A percentile compares a stretch with the other conserved stretches of the same genome.
Evolutionary conservation across 768 basidiomycete genomes (phyloP).

Genomic region (Leucocoprinus birnbaumii): DNA sequence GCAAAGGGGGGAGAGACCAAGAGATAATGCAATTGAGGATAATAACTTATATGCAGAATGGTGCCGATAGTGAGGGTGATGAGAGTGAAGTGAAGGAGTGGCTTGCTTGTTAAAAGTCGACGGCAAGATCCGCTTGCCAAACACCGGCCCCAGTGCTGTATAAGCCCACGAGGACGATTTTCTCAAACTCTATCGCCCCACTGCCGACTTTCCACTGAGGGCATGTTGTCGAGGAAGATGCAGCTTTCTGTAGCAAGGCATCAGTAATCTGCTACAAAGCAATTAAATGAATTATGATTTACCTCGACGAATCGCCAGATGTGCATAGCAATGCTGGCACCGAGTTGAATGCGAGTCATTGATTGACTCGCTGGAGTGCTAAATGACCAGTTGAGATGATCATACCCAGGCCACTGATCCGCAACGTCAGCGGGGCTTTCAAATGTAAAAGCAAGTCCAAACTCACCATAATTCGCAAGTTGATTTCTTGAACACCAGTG

Average conservation of each 20-base stretch:
- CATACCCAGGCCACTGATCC: constrained; percentile 14
- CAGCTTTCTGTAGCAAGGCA: constrained; percentile 1
- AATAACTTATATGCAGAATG: no score
- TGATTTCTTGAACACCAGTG: constrained; percentile 29
- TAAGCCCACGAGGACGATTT: constrained; percentile 39
- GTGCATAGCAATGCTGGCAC: constrained; percentile 5
- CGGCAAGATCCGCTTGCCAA: constrained; percentile 51
- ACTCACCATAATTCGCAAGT: constrained; percentile 36
- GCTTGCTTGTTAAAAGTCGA: constrained; percentile 32
- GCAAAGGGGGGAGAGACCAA: no score
- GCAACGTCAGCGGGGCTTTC: background rate
- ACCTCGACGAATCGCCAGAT: constrained; percentile 8
- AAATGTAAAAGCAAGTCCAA: background rate
- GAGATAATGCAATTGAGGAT: no score
- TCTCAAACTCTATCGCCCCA: constrained; percentile 36
- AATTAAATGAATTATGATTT: background rate
- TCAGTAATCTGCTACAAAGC: background rate
- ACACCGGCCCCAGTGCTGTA: constrained; percentile 39
- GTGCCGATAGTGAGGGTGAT: no score
- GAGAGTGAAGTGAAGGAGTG: no score
- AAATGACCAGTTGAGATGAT: constrained; percentile 10
- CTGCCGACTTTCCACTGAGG: constrained; percentile 22
- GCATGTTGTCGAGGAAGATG: constrained; percentile 2
- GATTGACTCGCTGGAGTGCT: constrained; percentile 10
- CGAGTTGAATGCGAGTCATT: constrained; percentile 13